Conservation (phyloP, 2,329 filamentous ascomycete species). For the Phialophora macrospora region DNA sequence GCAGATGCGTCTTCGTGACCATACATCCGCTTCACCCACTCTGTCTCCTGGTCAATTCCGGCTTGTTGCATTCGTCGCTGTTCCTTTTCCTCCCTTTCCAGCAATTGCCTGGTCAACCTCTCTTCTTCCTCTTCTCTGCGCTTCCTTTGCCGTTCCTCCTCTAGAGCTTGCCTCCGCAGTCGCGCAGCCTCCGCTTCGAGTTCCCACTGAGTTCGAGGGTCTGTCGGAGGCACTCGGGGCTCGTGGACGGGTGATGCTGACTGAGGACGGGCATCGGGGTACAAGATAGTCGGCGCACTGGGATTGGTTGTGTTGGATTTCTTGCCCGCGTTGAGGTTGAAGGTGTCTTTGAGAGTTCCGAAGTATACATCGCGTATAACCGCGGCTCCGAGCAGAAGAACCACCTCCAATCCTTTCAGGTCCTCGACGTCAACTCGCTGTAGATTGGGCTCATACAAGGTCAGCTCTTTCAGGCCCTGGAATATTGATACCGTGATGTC, state of each 20-base stretch:
- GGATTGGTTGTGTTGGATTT: conserved; percentile 39
- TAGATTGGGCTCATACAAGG: conserved; percentile 91
- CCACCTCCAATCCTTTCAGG: conserved; percentile 86
- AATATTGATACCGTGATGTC: conserved; percentile 95
- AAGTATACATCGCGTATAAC: conserved; percentile 68
- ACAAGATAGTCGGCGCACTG: conserved; percentile 27
- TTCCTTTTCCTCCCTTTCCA: conserved; percentile 60
- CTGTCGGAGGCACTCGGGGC: conserved; percentile 48
- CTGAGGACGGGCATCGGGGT: conserved; percentile 15
- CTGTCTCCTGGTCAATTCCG: conserved; percentile 76
- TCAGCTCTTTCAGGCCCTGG: conserved; percentile 74
- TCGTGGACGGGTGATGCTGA: conserved; percentile 29
- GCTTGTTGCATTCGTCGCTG: conserved; percentile 55
- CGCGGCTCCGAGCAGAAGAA: conserved; percentile 66
- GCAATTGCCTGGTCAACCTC: conserved; percentile 57
- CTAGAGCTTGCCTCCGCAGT: conserved; percentile 50
- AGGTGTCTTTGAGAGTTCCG: conserved; percentile 70
- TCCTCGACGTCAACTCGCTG: conserved; percentile 91
- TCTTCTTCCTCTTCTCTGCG: conserved; percentile 58
- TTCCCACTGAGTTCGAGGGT: conserved; percentile 60
- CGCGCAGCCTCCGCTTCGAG: conserved; percentile 57
- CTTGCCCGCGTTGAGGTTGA: conserved; percentile 66
- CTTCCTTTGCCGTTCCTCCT: conserved; percentile 50
- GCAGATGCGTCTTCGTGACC: conserved; percentile 44
- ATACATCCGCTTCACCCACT: conserved; percentile 66